Evolutionary conservation across 2,329 filamentous ascomycete species (phyloP).

Genomic region (Penicillium expansum): DNA sequence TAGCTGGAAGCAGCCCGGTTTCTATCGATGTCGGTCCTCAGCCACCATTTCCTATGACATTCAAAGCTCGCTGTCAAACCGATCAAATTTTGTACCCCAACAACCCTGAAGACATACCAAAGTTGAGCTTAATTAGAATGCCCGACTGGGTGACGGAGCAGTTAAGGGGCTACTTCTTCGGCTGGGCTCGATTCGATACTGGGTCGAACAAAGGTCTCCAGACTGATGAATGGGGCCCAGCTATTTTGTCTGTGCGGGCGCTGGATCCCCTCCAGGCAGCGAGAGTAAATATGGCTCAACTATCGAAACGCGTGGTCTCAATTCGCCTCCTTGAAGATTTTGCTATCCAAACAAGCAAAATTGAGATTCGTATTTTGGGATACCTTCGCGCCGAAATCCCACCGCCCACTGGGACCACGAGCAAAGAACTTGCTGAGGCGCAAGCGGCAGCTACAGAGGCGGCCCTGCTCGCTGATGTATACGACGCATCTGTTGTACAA

Average conservation of each 20-base stretch:
- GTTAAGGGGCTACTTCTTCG: slow-evolving; percentile 62
- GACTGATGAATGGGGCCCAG: slow-evolving; percentile 55
- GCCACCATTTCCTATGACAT: slow-evolving; percentile 32
- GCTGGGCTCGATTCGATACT: slow-evolving; percentile 54
- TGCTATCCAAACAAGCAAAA: slow-evolving; percentile 29
- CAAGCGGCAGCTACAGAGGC: slow-evolving; percentile 35
- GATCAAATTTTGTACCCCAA: slow-evolving; percentile 31
- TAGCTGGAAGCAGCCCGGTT: background rate
- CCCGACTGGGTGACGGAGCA: slow-evolving; percentile 54
- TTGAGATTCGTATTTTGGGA: slow-evolving; percentile 61
- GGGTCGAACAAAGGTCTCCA: slow-evolving; percentile 33
- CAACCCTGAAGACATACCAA: slow-evolving; percentile 53
- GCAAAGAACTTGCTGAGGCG: slow-evolving; percentile 34
- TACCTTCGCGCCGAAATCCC: slow-evolving; percentile 50
- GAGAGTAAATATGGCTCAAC: slow-evolving; percentile 47
- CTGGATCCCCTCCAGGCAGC: slow-evolving; percentile 50
- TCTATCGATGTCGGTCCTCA: slow-evolving; percentile 31
- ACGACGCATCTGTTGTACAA: slow-evolving; percentile 39
- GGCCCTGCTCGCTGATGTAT: slow-evolving; percentile 38
- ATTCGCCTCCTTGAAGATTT: slow-evolving; percentile 32
- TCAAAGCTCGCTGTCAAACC: slow-evolving; percentile 22
- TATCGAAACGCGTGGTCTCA: slow-evolving; percentile 50
- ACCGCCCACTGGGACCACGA: slow-evolving; percentile 15
- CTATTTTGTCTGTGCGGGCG: slow-evolving; percentile 53
- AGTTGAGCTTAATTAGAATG: slow-evolving; percentile 54